Evolutionary conservation across 2,329 filamentous ascomycete genomes (phyloP).

Genomic region (Ophiocordyceps camponoti-rufipedis): DNA sequence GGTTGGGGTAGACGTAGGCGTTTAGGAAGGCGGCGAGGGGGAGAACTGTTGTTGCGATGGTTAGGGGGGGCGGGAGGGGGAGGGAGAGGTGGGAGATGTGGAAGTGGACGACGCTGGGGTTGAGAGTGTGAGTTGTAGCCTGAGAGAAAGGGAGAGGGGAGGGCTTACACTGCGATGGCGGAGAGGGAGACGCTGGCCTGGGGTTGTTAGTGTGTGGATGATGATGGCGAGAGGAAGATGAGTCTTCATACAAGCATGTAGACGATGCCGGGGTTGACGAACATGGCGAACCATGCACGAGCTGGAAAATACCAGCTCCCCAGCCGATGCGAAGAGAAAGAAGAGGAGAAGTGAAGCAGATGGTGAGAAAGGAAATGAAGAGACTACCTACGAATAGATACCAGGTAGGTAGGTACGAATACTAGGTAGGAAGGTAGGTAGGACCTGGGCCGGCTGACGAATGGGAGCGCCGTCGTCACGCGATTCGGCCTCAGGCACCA

Average conservation of each 20-base stretch:
- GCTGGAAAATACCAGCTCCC: not conserved
- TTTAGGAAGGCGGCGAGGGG: constrained; percentile 20
- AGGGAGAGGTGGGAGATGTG: constrained; percentile 20
- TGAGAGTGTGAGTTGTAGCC: not conserved
- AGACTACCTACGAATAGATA: too few species aligned
- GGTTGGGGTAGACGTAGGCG: constrained; percentile 15
- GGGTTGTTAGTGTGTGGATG: not conserved
- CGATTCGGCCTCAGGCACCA: not conserved
- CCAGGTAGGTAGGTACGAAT: too few species aligned
- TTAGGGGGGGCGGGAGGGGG: constrained; percentile 16
- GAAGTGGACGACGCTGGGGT: constrained; percentile 20
- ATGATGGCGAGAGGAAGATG: too few species aligned
- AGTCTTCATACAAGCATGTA: constrained; percentile 10
- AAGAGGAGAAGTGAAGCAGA: not conserved
- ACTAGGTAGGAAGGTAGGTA: not conserved
- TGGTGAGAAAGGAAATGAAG: too few species aligned
- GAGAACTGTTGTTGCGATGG: constrained; percentile 19
- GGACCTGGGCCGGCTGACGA: too few species aligned
- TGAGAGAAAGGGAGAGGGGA: not conserved
- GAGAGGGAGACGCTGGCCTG: constrained; percentile 13
- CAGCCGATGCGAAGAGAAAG: too few species aligned
- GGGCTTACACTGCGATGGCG: constrained; percentile 13
- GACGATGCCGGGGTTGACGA: constrained; percentile 10
- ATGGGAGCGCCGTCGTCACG: too few species aligned
- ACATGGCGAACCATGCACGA: constrained; percentile 2